Conservation (phyloP, 2,329 filamentous ascomycete genomes). For the Exophiala sp. region DNA sequence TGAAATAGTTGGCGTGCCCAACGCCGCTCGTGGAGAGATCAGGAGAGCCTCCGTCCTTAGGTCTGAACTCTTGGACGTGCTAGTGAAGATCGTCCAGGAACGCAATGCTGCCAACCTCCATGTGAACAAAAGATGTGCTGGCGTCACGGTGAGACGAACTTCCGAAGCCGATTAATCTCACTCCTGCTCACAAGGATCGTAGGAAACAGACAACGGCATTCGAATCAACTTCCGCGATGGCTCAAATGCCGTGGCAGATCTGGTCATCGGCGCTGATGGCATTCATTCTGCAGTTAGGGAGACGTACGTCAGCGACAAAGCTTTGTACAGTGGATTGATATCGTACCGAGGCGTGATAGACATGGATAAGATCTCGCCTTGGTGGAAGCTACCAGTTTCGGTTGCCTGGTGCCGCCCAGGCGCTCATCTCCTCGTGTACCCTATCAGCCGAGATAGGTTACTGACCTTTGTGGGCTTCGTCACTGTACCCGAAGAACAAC, state of each 20-base stretch:
- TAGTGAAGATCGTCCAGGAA: slow-evolving; percentile 41
- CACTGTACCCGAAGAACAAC: slow-evolving; percentile 32
- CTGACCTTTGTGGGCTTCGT: slow-evolving; percentile 40
- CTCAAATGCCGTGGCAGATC: slow-evolving; percentile 21
- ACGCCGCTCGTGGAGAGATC: slow-evolving; percentile 26
- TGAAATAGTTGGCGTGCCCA: slow-evolving; percentile 33
- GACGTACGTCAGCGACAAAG: slow-evolving; percentile 14
- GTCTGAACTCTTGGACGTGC: slow-evolving; percentile 41
- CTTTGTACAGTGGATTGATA: slow-evolving; percentile 17
- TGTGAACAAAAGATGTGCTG: slow-evolving; percentile 16
- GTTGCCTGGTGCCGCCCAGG: slow-evolving; percentile 35
- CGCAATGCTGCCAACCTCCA: slow-evolving; percentile 29
- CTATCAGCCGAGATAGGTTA: slow-evolving; percentile 35
- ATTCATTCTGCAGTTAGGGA: slow-evolving; percentile 24
- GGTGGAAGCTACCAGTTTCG: slow-evolving; percentile 30
- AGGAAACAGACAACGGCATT: slow-evolving; percentile 14
- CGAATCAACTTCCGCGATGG: slow-evolving; percentile 30
- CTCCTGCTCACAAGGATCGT: neutral
- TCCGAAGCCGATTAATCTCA: neutral
- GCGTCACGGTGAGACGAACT: slow-evolving; percentile 7
- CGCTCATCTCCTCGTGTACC: slow-evolving; percentile 38
- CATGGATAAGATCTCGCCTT: slow-evolving; percentile 15
- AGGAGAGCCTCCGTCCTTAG: slow-evolving; percentile 23
- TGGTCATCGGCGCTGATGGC: slow-evolving; percentile 28
- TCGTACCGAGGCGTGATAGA: slow-evolving; percentile 16